A percentile compares a stretch with the other conserved stretches of the same genome.
phyloP scores from a whole-genome alignment of 805 yeast species.

The Lipomyces yamadae region DNA sequence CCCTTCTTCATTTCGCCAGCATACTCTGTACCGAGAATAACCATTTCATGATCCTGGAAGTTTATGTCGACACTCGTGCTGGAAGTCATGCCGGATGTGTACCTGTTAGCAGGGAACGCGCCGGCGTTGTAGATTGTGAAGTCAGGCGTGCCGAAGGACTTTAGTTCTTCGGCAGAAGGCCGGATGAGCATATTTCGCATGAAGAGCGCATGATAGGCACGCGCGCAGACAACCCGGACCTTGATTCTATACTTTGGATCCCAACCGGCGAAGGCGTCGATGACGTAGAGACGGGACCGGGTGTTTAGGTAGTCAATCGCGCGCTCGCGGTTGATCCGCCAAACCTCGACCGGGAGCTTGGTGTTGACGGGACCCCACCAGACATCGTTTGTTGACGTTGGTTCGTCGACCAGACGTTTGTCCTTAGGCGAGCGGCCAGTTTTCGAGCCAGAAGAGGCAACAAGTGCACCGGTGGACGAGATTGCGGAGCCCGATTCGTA shows the following conservation, averaged over 20 bases:
- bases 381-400: constrained; percentile 75
- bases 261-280: constrained; percentile 99
- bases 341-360: constrained; percentile 89
- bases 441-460: constrained; percentile 93
- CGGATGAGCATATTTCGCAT: constrained; percentile 98
- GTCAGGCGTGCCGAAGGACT: constrained; percentile 93
- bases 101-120: constrained; percentile 96
- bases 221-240: constrained; percentile 94
- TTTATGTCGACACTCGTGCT: constrained; percentile 94
- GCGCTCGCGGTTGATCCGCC: constrained; percentile 94
- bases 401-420: constrained; percentile 96
- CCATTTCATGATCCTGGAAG: constrained; percentile 98
- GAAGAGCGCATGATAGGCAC: constrained; percentile 97
- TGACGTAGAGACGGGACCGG: constrained; percentile 88
- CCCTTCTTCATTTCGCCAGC: constrained; percentile 99
- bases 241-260: constrained; percentile 96
- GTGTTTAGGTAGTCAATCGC: constrained; percentile 97
- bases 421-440: constrained; percentile 99
- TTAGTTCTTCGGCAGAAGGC: constrained; percentile 88
- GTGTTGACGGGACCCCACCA: constrained; percentile 99
- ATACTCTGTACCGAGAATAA: constrained; percentile 96
- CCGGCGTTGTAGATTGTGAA: constrained; percentile 99
- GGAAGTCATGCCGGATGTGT: constrained; percentile 97
- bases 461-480: constrained; percentile 89
- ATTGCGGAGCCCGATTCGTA: constrained; percentile 89